These are phyloP conservation scores for Globisporangium uncinulatum DNA, from an alignment of 352 stramenopile species.

Conservation along the genomic window DNA sequence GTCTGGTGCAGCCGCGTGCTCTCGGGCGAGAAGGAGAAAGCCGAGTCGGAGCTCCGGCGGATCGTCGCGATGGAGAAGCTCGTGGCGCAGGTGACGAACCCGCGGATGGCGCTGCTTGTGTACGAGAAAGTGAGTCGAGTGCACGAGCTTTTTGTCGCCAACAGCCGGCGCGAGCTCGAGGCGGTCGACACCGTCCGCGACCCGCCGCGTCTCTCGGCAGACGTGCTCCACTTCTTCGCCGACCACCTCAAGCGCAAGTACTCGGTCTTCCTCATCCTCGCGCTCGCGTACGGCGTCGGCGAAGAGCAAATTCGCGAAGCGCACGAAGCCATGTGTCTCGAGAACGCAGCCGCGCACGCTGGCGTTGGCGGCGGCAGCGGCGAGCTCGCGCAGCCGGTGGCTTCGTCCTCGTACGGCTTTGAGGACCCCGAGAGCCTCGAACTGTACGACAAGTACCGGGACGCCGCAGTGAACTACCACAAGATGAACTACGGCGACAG, in stretches of 20 bases:
- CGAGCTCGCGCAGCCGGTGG: conserved; percentile 35
- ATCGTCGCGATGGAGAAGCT: conserved; percentile 86
- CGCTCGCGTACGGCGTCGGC: conserved; percentile 63
- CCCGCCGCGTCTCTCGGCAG: conserved; percentile 30
- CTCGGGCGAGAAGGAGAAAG: conserved; percentile 76
- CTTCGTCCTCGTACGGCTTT: conserved; percentile 52
- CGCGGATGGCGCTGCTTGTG: conserved; percentile 78
- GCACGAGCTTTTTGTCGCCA: conserved; percentile 80
- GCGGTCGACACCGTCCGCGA: conserved; percentile 27
- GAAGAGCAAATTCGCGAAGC: conserved; percentile 78
- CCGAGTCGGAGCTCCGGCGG: conserved; percentile 72
- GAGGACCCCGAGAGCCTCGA: conserved; percentile 69
- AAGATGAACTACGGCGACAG: conserved; percentile 83
- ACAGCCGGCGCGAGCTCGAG: conserved; percentile 74
- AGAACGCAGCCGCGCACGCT: conserved; percentile 67
- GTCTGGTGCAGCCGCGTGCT: conserved; percentile 83
- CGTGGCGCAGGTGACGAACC: conserved; percentile 67
- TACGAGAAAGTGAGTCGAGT: conserved; percentile 87
- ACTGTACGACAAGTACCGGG: conserved; percentile 83
- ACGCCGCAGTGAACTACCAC: conserved; percentile 76
- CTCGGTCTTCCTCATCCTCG: conserved; percentile 82
- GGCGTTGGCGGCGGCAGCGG: conserved; percentile 70
- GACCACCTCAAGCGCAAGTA: conserved; percentile 87
- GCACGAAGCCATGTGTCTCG: conserved; percentile 76
- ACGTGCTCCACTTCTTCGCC: conserved; percentile 78